Base-by-base conservation (phyloP, 1,139 yeast genomes). In the Taphrina flavorubra region DNA sequence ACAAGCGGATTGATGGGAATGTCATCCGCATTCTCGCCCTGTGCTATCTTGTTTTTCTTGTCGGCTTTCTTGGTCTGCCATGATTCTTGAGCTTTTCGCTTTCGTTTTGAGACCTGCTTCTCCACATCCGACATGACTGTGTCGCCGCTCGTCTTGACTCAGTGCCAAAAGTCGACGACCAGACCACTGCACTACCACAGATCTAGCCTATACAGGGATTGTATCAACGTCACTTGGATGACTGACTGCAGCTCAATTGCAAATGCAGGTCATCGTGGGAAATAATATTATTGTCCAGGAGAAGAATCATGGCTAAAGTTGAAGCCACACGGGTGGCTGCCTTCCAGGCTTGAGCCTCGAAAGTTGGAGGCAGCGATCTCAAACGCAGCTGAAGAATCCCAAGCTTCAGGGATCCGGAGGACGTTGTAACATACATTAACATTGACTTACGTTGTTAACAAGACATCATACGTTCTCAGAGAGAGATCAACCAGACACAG, bases 21-120 rank as follows among this genome's bases (percentile, higher is more conserved):
- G 31, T 72, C 70, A 63, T 49, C 68, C 11, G 34, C 60, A 2
- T 14, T 18, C 6, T 25, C 56, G 6, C 62, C 40, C 51, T 56
- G 73, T 34, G 73, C 76, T 36, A 71, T 74, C 65, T 74, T 75
- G 31, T 72, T 71, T 65, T 76, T 53, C 56, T 56, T 56, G 20
- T 64, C 60, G 16, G 55, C 65, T 16, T 82, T 82, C 73, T 82
- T 82, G 74, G 84, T 82, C 68, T 81, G 79, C 73, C 86, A 82
- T 78, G 89, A 90, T 76, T 88, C 87, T 68, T 87, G 83, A 6
- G 96, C 94, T 78, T 90, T 90, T 70, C 83, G 82, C 78, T 90
- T 90, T 76, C 90, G 90, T 82, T 90, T 90, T 11, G 94, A 87
- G 51, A 90, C 81, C 77, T 86, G 86, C 71, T 81, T 80, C 42